These are phyloP conservation scores for Castanopsis chinensis DNA, from an alignment of 306 rosid genomes.

Conservation along the genomic window DNA sequence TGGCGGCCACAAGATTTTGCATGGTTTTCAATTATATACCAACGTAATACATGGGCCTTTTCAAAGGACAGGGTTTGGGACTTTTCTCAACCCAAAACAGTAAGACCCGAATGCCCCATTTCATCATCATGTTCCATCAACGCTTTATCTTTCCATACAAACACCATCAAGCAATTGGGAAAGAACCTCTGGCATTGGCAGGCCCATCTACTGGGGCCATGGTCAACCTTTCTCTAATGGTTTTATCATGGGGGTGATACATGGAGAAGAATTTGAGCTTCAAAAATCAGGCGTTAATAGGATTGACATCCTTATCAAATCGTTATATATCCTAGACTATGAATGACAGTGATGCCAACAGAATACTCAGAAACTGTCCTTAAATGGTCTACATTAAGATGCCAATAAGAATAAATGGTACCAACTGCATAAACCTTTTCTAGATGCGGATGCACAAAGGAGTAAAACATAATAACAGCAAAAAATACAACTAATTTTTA, in stretches of 20 bases:
- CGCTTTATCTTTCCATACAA: not conserved
- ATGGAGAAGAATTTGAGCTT: not conserved
- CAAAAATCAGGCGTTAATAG: not conserved
- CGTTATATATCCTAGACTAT: not conserved
- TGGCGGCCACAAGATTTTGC: not conserved
- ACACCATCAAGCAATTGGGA: not conserved
- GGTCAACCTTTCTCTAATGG: not conserved
- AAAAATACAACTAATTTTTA: not conserved
- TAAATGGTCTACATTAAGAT: not conserved
- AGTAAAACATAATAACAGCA: not conserved
- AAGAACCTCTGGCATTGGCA: not conserved
- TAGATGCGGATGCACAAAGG: not conserved
- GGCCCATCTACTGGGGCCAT: not conserved
- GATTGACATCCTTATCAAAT: not conserved
- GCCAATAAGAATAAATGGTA: not conserved
- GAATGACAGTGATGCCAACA: not conserved
- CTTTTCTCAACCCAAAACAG: slow-evolving; percentile 1
- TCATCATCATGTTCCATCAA: not conserved
- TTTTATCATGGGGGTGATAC: not conserved
- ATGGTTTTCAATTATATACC: not conserved
- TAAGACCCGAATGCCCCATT: not conserved
- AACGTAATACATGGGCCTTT: not conserved
- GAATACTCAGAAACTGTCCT: not conserved
- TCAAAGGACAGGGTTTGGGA: not conserved
- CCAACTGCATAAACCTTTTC: not conserved